Percentiles rank a stretch among this genome's conserved stretches.
phyloP scores from a whole-genome alignment of 2,329 filamentous ascomycete genomes.

The Cordyceps cicadae region DNA sequence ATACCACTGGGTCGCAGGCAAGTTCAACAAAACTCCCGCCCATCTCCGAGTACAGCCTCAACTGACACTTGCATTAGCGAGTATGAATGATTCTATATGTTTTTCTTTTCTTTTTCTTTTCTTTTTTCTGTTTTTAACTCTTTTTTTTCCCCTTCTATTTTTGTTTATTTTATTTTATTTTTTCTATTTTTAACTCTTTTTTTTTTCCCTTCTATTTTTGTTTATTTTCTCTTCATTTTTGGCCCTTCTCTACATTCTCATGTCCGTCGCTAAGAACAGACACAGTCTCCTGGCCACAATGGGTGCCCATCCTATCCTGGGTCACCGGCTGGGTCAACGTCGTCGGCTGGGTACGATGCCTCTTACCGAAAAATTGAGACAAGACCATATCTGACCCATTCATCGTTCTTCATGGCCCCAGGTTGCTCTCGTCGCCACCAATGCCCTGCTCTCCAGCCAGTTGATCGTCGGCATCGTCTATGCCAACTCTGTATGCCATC shows the following conservation, averaged over 20 bases:
- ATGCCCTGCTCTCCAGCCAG: constrained; percentile 57
- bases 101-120: too few relatives aligned
- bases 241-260: too few relatives aligned
- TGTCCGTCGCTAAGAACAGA: not conserved
- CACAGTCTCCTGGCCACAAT: constrained; percentile 19
- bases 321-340: constrained; percentile 54
- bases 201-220: too few relatives aligned
- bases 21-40: too few relatives aligned
- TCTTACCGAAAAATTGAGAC: not conserved
- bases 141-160: too few relatives aligned
- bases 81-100: constrained; percentile 3
- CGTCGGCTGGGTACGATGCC: constrained; percentile 46
- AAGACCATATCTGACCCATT: not conserved
- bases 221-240: too few relatives aligned
- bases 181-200: too few relatives aligned
- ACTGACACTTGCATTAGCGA: constrained; percentile 8
- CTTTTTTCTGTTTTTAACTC: not conserved
- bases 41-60: constrained; percentile 41
- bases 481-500: constrained; percentile 35
- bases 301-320: constrained; percentile 23
- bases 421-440: constrained; percentile 58
- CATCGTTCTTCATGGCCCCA: not conserved
- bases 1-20: constrained; percentile 63
- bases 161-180: too few relatives aligned
- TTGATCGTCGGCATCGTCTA: constrained; percentile 59